These are phyloP conservation scores for Terana coerulea DNA, from an alignment of 768 basidiomycete species.

Conservation along the genomic window DNA sequence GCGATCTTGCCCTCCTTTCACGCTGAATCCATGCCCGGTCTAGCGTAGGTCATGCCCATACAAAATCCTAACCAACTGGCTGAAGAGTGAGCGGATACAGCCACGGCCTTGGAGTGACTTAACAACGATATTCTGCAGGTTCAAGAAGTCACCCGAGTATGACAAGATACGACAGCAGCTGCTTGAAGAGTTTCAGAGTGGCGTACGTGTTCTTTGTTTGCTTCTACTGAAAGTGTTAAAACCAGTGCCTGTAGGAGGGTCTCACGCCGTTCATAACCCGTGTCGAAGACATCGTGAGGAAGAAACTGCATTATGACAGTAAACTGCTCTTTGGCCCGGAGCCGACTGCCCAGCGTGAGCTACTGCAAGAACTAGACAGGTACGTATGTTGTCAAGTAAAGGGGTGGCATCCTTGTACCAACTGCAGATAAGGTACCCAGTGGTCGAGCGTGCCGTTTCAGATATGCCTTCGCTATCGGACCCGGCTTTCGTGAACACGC, in stretches of 20 bases:
- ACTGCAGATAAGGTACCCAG: slow-evolving; percentile 46
- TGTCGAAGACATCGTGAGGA: slow-evolving; percentile 58
- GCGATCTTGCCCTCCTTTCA: neutral
- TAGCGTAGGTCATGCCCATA: slow-evolving; percentile 38
- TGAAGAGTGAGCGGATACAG: slow-evolving; percentile 45
- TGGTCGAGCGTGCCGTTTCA: slow-evolving; percentile 57
- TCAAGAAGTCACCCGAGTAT: slow-evolving; percentile 79
- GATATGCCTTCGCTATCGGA: slow-evolving; percentile 20
- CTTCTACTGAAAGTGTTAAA: slow-evolving; percentile 5
- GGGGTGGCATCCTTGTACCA: neutral
- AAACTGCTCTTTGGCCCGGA: slow-evolving; percentile 49
- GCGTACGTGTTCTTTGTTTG: slow-evolving; percentile 40
- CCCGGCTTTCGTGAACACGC: slow-evolving; percentile 29
- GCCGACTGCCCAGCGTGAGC: slow-evolving; percentile 53
- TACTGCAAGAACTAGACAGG: slow-evolving; percentile 74
- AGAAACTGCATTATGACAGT: slow-evolving; percentile 50
- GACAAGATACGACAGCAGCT: slow-evolving; percentile 68
- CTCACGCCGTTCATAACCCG: slow-evolving; percentile 50
- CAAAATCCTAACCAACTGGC: slow-evolving; percentile 58
- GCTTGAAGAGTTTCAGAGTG: slow-evolving; percentile 54
- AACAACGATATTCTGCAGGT: slow-evolving; percentile 37
- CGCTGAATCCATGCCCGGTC: slow-evolving; percentile 5
- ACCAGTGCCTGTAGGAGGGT: slow-evolving; percentile 40
- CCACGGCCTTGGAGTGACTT: neutral
- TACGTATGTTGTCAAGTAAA: slow-evolving; percentile 22